Conservation (phyloP, 768 basidiomycete genomes). For the Mycena kentingensis region DNA sequence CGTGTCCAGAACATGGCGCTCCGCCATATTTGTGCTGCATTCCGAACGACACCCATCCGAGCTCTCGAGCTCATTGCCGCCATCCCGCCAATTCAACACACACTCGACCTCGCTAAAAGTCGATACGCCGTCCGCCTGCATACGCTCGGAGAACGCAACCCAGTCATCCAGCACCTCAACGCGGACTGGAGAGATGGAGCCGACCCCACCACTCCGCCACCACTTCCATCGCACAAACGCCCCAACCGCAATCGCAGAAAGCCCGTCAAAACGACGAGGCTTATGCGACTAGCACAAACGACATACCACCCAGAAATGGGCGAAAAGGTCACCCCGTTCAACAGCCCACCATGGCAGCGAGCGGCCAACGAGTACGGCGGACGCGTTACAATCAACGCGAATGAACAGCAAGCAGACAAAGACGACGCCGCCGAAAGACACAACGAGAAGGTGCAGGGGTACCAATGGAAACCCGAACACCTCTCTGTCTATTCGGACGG, state of each 20-base stretch:
- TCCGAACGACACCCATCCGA: constrained; percentile 26
- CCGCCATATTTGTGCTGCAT: constrained; percentile 25
- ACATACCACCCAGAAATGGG: constrained; percentile 3
- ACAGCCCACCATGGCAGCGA: neutral
- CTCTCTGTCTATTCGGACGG: constrained; percentile 1
- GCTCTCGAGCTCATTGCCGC: constrained; percentile 28
- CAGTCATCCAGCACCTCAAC: constrained; percentile 13
- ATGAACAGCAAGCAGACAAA: neutral
- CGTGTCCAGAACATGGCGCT: constrained; percentile 24
- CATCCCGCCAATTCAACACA: constrained; percentile 20
- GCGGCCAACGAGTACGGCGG: neutral
- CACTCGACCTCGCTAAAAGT: neutral
- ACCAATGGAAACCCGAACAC: neutral
- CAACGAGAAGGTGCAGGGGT: neutral
- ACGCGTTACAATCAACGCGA: neutral
- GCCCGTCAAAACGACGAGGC: constrained; percentile 1
- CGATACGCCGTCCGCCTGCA: constrained; percentile 4
- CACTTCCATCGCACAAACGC: constrained; percentile 1
- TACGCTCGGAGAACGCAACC: constrained; percentile 8
- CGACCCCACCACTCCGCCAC: constrained; percentile 11
- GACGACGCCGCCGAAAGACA: neutral
- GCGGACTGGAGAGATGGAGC: constrained; percentile 10
- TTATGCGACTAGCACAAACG: neutral
- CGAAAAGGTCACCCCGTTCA: constrained; percentile 2
- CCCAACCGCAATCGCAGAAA: neutral